Evolutionary conservation across 148 eudicot species (phyloP), one percentile per base, ranked within the genome.

Genomic region (Rhododendron williamsianum): DNA sequence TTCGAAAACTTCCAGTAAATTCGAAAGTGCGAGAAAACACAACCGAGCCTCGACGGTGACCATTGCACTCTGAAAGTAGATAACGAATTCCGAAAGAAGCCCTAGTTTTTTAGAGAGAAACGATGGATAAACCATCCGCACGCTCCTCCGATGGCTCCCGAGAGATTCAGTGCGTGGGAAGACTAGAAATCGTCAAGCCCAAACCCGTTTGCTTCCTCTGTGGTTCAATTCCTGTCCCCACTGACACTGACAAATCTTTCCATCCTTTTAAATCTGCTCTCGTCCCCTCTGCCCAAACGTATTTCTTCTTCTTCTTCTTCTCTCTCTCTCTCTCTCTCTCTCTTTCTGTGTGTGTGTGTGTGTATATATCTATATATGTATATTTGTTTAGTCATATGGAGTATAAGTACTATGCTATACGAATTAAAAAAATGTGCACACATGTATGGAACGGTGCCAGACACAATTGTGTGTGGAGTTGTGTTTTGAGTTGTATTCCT

Each of bases 201-300:
- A 92, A 93, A 89, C 93, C 97, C n/a, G 92, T 91, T 3, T 94
- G 97, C 41, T 94, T 95, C 84, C 94, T 96, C 25, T 94, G 98
- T 82, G 99, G 98, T 33, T 95, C 98, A 3, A 93, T 96, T 63
- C 98, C 97, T n/a, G 94, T 94, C 54, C 90, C 98, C 41, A 93
- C 98, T 43, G 97, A 93, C 85, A 88, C 48, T 46, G 49, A 46
- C 49, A 46, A 93, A 46, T 88, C 98, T 52, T 92, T 92, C 82
- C 90, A 83, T 45, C 86, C 88, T 58, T 91, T 94, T 87, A 86
- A 87, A 67, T 92, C 95, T 46, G 94, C 93, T 49, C 91, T 96
- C 23, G 90, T 95, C 69, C 96, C 95, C 35, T 94, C 98, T 83
- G 65, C 96, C 23, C 87, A 86, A 87, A 91, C 94, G 98, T 94